These are phyloP conservation scores for Fomitopsis pulvina DNA, from an alignment of 768 basidiomycete genomes.

Conservation along the genomic window DNA sequence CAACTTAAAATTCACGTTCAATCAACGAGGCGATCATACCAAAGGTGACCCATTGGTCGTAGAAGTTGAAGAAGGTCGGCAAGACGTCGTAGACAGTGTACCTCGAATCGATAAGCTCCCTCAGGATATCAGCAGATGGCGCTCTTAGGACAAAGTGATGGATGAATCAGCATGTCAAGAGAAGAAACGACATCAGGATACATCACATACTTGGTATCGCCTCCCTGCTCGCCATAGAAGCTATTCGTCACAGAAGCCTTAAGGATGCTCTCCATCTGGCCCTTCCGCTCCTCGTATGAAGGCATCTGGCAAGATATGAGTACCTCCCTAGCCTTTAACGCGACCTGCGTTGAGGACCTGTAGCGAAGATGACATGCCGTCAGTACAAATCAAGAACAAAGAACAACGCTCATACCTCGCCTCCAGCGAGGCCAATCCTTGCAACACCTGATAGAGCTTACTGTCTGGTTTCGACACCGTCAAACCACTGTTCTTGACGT, in stretches of 20 bases:
- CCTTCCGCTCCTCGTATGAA: slow-evolving; percentile 88
- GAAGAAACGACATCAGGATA: not conserved
- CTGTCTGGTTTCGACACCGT: slow-evolving; percentile 74
- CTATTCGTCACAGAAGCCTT: slow-evolving; percentile 82
- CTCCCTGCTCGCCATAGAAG: slow-evolving; percentile 82
- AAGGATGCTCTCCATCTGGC: slow-evolving; percentile 92
- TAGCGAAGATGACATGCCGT: not conserved
- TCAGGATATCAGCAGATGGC: slow-evolving; percentile 81
- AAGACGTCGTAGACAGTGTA: slow-evolving; percentile 98
- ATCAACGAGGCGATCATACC: slow-evolving; percentile 42
- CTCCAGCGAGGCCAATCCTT: slow-evolving; percentile 80
- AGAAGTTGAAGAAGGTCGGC: slow-evolving; percentile 89
- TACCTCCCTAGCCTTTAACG: slow-evolving; percentile 95
- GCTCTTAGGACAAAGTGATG: slow-evolving; percentile 38
- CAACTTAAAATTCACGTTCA: too few relatives aligned
- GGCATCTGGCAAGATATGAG: slow-evolving; percentile 95
- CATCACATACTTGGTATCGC: slow-evolving; percentile 46
- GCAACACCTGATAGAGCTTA: slow-evolving; percentile 67
- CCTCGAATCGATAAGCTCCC: slow-evolving; percentile 91
- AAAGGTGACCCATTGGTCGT: slow-evolving; percentile 77
- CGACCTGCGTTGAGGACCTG: slow-evolving; percentile 86
- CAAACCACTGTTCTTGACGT: slow-evolving; percentile 76
- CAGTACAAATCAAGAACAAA: not conserved
- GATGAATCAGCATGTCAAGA: not conserved
- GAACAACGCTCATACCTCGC: slow-evolving; percentile 53